Base-by-base conservation (phyloP, 441 rosid species). In the Capsella rubella region DNA sequence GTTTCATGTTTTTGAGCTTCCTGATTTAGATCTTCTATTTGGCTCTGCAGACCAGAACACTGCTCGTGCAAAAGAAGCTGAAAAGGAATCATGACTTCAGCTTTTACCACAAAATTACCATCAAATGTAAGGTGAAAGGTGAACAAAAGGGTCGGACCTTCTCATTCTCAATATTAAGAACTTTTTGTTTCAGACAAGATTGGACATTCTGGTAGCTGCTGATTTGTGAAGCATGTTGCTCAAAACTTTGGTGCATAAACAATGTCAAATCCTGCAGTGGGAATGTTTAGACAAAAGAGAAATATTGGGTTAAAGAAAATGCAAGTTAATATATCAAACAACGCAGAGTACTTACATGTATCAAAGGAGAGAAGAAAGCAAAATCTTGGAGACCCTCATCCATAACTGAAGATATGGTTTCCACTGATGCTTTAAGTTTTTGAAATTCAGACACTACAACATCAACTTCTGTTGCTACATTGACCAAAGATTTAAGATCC, bases 361-460 rank as follows among this genome's bases (percentile, higher is more conserved):
- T 79, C 60, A 78, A 75, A 58, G 70, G 74, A 74, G 78, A 72
- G 57, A 81, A 42, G 31, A 72, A 69, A 42, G 93, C 85, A 58
- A 83, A 80, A 80, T 78, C 82, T 72, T 78, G 89, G 71, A 89
- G 87, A 82, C 74, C 81, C 57, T 89, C 97, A 74, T 89, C 89
- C 65, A 86, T 45, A 69, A 88, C 84, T 32, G 78, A 81, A 61
- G 84, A 78, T 35, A 80, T 74, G 56, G 77, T 79, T 69, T 86
- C 85, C 52, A 83, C 74, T 71, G 82, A 84, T 64, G 80, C 81
- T 78, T 76, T 80, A 15, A 79, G 75, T 71, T 69, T 82, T 75
- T 80, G 82, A 75, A 86, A 81, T 79, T 92, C 97, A 72, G 79
- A 76, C n/a, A 57, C 56, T 67, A 92, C 50, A 67, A 76, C 91